Evolutionary conservation across 805 yeast species (phyloP), one percentile per base, ranked within the genome.

Genomic region (Suhomyces xylopsoci): DNA sequence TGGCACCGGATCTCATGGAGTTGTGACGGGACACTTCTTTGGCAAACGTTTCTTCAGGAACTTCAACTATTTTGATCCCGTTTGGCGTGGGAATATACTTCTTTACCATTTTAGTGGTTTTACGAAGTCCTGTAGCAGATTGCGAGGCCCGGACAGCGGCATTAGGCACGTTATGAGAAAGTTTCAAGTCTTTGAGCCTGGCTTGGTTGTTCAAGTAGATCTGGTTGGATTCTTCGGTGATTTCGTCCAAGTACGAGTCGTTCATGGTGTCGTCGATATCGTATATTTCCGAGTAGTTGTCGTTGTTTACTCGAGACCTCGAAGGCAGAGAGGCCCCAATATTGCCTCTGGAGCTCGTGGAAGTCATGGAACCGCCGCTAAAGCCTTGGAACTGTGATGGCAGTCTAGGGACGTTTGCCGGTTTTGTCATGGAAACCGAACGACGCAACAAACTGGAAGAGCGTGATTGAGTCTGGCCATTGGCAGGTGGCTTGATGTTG

Each of bases 31-130:
- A 71, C 14, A 76, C 63, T 51, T 74, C 78, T 53, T 67, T 63
- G 48, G 71, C 63, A 52, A 69, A 62, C 38, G 65, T 60, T 10
- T 77, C 78, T 52, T 71, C 78, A 0, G 90, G 88, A 3, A 87
- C 91, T 58, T 87, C 92, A 4, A 87, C 73, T 8, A 85, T 76
- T 48, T 84, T 80, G 51, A 87, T 74, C 12, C 94, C 94, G 59
- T 81, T 77, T 3, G 88, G 84, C 1, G 90, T 85, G 2, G 94
- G 93, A 45, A 87, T 77, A 69, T 87, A 87, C 56, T 82, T 85
- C 58, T 84, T 85, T 8, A 86, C 79, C 70, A 80, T 85, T 51
- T 72, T 79, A 15, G 57, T 51, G 9, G 49, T 12, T 9, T 51
- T 46, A 15, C 41, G 20, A 28, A 30, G 8, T 14, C 32, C 45